Percentiles rank a stretch among this genome's conserved stretches.
phyloP scores from a whole-genome alignment of 2,329 filamentous ascomycete genomes.

The Stagonosporopsis rhizophila region DNA sequence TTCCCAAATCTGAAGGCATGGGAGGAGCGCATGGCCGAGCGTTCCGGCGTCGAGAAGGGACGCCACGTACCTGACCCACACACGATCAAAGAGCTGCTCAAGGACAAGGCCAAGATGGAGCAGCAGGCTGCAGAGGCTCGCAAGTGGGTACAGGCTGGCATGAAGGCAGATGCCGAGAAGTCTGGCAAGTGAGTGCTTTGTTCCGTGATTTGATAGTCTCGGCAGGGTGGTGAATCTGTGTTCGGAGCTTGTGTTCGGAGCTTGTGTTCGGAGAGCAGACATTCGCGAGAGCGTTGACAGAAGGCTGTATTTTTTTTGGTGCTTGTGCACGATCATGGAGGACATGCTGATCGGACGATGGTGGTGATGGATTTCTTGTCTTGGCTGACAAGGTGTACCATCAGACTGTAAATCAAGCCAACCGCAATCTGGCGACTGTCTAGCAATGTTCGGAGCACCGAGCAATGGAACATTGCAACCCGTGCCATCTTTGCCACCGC shows the following conservation, averaged over 20 bases:
- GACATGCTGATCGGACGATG: not conserved
- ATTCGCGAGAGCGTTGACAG: not conserved
- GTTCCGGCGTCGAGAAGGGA: slow-evolving; percentile 78
- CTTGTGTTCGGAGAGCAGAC: not conserved
- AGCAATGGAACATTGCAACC: not conserved
- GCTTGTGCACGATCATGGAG: slow-evolving; percentile 1
- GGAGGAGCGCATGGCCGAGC: slow-evolving; percentile 72
- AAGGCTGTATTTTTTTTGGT: not conserved
- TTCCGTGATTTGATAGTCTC: not conserved
- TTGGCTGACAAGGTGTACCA: not conserved
- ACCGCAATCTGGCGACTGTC: not conserved
- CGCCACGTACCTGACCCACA: slow-evolving; percentile 73
- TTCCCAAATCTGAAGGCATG: slow-evolving; percentile 80
- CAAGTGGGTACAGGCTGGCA: slow-evolving; percentile 72
- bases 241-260: not conserved
- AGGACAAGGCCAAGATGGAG: slow-evolving; percentile 66
- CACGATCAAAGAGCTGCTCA: slow-evolving; percentile 65
- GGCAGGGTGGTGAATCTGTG: not conserved
- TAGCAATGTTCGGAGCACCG: not conserved
- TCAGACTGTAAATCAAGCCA: slow-evolving; percentile 5
- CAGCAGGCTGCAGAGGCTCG: slow-evolving; percentile 59
- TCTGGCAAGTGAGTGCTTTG: slow-evolving; percentile 37
- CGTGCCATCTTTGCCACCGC: not conserved
- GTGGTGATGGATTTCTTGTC: not conserved
- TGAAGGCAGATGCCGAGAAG: slow-evolving; percentile 66